Evolutionary conservation across 768 basidiomycete genomes (phyloP).

Genomic region (Lactifluus volemus): DNA sequence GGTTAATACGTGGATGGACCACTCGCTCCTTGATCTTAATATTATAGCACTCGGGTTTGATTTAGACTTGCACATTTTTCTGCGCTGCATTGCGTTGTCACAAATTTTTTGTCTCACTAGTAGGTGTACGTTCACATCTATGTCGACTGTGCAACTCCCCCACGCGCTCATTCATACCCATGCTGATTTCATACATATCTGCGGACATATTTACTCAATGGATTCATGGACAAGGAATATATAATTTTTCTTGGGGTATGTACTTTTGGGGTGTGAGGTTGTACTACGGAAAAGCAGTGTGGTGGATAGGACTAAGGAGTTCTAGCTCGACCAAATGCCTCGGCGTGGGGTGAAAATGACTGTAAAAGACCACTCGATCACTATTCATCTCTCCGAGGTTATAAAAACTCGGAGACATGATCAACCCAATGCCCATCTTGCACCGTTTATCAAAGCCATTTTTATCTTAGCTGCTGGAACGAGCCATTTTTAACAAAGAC

Average conservation of each 20-base stretch:
- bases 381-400: too few relatives aligned
- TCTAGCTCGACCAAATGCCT: neutral
- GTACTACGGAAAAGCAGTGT: neutral
- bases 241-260: slow-evolving; percentile 18
- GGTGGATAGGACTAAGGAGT: neutral
- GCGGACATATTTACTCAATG: neutral
- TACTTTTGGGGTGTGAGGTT: neutral
- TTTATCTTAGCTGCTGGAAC: neutral
- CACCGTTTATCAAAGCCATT: neutral
- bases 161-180: neutral
- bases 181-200: neutral
- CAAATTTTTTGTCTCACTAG: neutral
- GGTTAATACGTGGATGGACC: neutral
- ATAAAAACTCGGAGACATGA: too few relatives aligned
- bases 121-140: neutral
- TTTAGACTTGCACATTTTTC: neutral
- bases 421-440: neutral
- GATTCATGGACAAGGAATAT: neutral
- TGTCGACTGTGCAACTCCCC: neutral
- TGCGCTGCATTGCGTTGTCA: neutral
- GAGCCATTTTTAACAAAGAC: neutral
- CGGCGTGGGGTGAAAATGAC: neutral
- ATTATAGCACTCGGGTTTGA: neutral
- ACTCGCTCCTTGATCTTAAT: neutral
- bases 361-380: neutral